Base-by-base conservation (phyloP, 345 rosid genomes). In the Balakata baccata region DNA sequence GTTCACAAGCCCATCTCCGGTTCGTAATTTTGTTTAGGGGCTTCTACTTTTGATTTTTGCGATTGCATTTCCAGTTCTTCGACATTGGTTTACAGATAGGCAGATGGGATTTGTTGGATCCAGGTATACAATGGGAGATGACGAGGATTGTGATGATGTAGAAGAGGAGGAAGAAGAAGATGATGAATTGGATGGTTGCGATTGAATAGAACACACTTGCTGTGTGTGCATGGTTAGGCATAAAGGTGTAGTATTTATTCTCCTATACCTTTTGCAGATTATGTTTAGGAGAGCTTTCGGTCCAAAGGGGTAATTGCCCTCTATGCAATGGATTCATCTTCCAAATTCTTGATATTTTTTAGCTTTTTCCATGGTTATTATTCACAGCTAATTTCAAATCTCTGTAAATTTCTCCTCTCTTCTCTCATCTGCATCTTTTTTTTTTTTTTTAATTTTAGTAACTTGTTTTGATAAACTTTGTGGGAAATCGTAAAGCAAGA, bases 221-320 rank as follows among this genome's bases (percentile, higher is more conserved):
- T 91, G 98, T 74, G 92, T 91, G 56, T 95, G 99, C 86, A 82
- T 81, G 85, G 90, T 92, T 68, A 86, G 94, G 80, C 89, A 87
- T 51, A 95, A 87, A 85, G 97, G 97, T 1, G 86, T 98, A 47
- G 90, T 93, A 12, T 86, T 89, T 71, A 88, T n/a, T 90, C 39
- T 96, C 97, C 25, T 95, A 95, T 45, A 88, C 97, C 0, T 92
- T 90, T 76, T 95, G 99, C 78, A 84, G 97, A 81, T 67, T 91
- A 69, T 95, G 99, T 57, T 95, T 98, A 11, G 91, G 91, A 81
- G 99, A 95, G 89, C 96, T 92, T 13, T 79, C 84, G 89, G 98
- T 87, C 45, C 91, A 90, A 77, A 87, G 96, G 73, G 98, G 98
- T 7, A 88, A 85, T 70, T 95, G 99, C 73, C 99, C 99, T 3